These are phyloP conservation scores for Phoenix roebelenii DNA, from an alignment of 176 grass and related monocot genomes.

Conservation along the genomic window DNA sequence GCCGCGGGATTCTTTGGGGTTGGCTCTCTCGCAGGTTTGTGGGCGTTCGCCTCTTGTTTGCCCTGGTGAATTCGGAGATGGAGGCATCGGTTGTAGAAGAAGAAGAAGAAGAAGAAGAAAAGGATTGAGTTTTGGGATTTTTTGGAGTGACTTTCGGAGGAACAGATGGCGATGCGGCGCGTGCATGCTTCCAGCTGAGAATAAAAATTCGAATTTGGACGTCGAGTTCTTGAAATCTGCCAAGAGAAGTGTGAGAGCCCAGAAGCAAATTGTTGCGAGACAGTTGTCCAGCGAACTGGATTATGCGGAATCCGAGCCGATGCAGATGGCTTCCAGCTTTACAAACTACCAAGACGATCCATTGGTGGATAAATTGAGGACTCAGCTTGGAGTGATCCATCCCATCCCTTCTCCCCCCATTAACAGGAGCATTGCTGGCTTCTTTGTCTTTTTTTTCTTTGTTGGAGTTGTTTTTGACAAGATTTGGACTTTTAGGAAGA, in stretches of 20 bases:
- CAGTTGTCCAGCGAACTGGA: constrained; percentile 15
- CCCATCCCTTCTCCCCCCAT: constrained; percentile 67
- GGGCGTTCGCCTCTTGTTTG: constrained; percentile 8
- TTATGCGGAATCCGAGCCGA: constrained; percentile 1
- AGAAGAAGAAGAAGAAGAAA: not conserved
- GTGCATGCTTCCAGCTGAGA: not conserved
- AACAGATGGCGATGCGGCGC: constrained; percentile 14
- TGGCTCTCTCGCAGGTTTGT: not conserved
- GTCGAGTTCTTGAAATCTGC: constrained; percentile 17
- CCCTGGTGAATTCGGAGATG: constrained; percentile 7
- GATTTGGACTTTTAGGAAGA: constrained; percentile 67
- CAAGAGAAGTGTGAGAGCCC: constrained; percentile 20
- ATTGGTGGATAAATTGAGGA: constrained; percentile 80
- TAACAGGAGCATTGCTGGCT: constrained; percentile 50
- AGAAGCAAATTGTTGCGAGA: constrained; percentile 29
- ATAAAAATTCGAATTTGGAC: constrained; percentile 20
- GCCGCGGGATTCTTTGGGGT: not conserved
- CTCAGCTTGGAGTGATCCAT: constrained; percentile 90
- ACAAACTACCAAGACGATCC: constrained; percentile 58
- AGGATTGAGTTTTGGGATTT: constrained; percentile 2
- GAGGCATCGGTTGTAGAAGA: not conserved
- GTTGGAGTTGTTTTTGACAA: constrained; percentile 85
- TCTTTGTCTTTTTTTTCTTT: constrained; percentile 96
- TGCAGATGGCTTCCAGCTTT: constrained; percentile 25
- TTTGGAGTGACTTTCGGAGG: constrained; percentile 1